A percentile compares a stretch with the other conserved stretches of the same genome.
Evolutionary conservation across 2,329 filamentous ascomycete species (phyloP).

Genomic region (Colletotrichum somersetense): DNA sequence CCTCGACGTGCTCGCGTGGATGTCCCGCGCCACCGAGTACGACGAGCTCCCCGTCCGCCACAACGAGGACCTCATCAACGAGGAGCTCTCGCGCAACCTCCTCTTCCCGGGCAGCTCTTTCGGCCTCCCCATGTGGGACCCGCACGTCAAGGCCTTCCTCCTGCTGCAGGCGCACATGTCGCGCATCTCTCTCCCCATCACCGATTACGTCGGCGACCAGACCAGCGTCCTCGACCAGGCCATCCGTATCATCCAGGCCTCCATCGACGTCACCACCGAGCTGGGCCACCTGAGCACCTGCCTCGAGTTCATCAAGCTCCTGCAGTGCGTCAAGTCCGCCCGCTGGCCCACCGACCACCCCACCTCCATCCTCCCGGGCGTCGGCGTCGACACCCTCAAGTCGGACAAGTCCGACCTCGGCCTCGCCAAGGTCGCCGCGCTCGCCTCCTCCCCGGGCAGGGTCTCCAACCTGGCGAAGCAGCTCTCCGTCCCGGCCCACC

Average conservation of each 20-base stretch:
- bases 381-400: conserved; percentile 61
- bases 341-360: conserved; percentile 89
- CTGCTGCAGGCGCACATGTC: conserved; percentile 96
- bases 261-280: conserved; percentile 93
- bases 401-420: conserved; percentile 53
- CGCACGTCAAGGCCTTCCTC: conserved; percentile 95
- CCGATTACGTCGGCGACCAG: conserved; percentile 97
- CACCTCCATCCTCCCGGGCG: conserved; percentile 82
- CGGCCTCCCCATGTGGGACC: conserved; percentile 95
- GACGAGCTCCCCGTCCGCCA: conserved; percentile 97
- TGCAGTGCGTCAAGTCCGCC: conserved; percentile 93
- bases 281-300: conserved; percentile 84
- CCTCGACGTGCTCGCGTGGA: conserved; percentile 88
- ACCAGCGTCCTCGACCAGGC: conserved; percentile 91
- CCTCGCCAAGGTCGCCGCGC: conserved; percentile 58
- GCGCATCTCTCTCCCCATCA: conserved; percentile 90
- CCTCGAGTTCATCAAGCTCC: conserved; percentile 83
- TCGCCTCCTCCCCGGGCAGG: conserved; percentile 49
- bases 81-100: conserved; percentile 85
- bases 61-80: conserved; percentile 98
- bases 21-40: conserved; percentile 94
- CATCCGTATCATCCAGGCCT: conserved; percentile 96
- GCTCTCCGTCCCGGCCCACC: conserved; percentile 62
- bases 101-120: conserved; percentile 72
- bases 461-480: conserved; percentile 61